Evolutionary conservation across 257 asterid genomes (phyloP).

Genomic region (Penstemon barbatus): DNA sequence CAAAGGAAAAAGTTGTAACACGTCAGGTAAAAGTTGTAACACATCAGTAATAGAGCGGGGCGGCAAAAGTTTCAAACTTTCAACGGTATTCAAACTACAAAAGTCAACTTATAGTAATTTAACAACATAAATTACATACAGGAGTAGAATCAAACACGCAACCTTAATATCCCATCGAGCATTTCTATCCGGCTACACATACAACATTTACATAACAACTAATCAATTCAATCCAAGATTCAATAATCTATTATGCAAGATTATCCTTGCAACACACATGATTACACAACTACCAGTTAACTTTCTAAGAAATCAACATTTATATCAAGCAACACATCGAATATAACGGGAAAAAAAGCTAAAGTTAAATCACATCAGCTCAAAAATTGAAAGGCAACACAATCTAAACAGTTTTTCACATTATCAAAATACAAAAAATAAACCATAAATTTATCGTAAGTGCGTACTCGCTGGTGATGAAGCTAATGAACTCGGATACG

Average conservation of each 20-base stretch:
- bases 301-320: neutral
- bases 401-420: neutral
- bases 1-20: neutral
- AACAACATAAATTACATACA: neutral
- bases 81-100: neutral
- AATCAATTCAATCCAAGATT: neutral
- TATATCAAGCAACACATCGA: too few relatives aligned
- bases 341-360: neutral
- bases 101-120: neutral
- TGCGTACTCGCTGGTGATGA: slow-evolving; percentile 66
- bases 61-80: too few relatives aligned
- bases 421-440: too few relatives aligned
- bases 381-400: neutral
- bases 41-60: too few relatives aligned
- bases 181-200: neutral
- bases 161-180: neutral
- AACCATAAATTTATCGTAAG: too few relatives aligned
- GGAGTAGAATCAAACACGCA: neutral
- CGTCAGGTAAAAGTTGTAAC: neutral
- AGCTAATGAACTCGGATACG: slow-evolving; percentile 73
- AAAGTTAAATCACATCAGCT: neutral
- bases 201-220: neutral
- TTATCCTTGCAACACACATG: neutral
- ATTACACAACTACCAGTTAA: neutral
- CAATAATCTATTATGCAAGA: neutral